phyloP scores from a whole-genome alignment of 2,329 filamentous ascomycete genomes.

The Bipolaris zeicola region DNA sequence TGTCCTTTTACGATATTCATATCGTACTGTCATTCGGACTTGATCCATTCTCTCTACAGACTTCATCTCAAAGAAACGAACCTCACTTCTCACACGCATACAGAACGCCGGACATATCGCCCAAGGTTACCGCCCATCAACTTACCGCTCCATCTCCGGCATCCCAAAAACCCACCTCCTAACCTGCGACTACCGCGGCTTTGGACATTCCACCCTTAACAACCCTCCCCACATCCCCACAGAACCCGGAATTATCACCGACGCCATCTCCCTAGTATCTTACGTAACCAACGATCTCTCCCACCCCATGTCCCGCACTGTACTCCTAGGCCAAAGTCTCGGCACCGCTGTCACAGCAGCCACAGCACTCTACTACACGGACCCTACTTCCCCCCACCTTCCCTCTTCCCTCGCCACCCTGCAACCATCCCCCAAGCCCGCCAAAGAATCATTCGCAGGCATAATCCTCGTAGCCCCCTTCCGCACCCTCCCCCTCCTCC shows the following conservation, averaged over 20 bases:
- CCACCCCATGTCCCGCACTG: conserved; percentile 73
- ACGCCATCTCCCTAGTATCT: conserved; percentile 74
- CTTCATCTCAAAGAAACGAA: too few species aligned
- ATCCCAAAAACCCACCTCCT: conserved; percentile 75
- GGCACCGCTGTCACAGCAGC: conserved; percentile 84
- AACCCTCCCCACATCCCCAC: conserved; percentile 60
- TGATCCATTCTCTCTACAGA: not conserved
- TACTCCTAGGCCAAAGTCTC: conserved; percentile 83
- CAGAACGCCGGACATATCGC: conserved; percentile 87
- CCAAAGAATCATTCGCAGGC: conserved; percentile 65
- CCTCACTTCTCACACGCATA: not conserved
- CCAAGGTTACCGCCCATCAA: conserved; percentile 74
- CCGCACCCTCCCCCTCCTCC: conserved; percentile 72
- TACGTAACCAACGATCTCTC: conserved; percentile 70
- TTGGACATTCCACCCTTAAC: conserved; percentile 77
- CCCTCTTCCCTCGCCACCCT: conserved; percentile 38
- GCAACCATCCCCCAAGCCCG: not conserved
- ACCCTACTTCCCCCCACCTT: conserved; percentile 31
- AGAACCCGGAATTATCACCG: conserved; percentile 79
- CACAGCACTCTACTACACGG: conserved; percentile 71
- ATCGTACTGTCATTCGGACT: not conserved
- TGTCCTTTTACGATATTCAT: not conserved
- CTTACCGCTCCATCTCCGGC: conserved; percentile 77
- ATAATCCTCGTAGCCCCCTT: conserved; percentile 82
- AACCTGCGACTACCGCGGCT: conserved; percentile 91